Base-by-base conservation (phyloP, 2,329 filamentous ascomycete species). In the Leptographium flavum region DNA sequence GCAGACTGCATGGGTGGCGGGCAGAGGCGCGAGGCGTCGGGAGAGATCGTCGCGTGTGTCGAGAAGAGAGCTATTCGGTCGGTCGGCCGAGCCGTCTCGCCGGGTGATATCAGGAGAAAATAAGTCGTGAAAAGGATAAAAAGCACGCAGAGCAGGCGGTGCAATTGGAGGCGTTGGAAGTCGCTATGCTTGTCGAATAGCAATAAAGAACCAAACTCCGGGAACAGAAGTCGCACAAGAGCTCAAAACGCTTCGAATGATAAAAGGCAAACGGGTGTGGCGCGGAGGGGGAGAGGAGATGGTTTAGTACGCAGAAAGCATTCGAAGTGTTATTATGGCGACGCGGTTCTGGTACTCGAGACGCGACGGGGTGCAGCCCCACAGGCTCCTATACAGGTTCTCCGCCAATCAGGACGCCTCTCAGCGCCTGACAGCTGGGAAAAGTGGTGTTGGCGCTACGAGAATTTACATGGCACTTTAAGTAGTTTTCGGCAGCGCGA, bases 11-110 rank as follows among this genome's bases (percentile, higher is more conserved):
- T 40, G 36, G 40, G 46, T 28, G 42, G 45, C 33, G 4, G 40
- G 39, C 33, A 2, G 39, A 46, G 50, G 45, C 48, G 52, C 40
- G 51, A 59, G 58, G 59, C 58, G 62, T 63, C 52, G 4, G 13
- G 21, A 5, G 56, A 49, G 33, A 19, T 25, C 7, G 15, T 17
- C 23, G 25, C 19, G 5, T 21, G 42, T 15, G 42, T 28, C 23
- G 33, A 15, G 17, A 1, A 17, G n/a, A 27, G 6, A 9, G 14
- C 17, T 25, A n/a, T n/a, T 31, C 25, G 32, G 15, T 14, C 5
- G 38, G 25, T n/a, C 38, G 38, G 25, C 7, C 13, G 28, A 23
- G 27, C 35, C 19, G 17, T 13, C 17, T 21, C 15, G 19, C 15
- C 15, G n/a, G 8, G 9, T 22, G 25, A 39, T n/a, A 19, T 33